Evolutionary conservation across 2,329 filamentous ascomycete species (phyloP).

Genomic region (Xylariaceae sp.): DNA sequence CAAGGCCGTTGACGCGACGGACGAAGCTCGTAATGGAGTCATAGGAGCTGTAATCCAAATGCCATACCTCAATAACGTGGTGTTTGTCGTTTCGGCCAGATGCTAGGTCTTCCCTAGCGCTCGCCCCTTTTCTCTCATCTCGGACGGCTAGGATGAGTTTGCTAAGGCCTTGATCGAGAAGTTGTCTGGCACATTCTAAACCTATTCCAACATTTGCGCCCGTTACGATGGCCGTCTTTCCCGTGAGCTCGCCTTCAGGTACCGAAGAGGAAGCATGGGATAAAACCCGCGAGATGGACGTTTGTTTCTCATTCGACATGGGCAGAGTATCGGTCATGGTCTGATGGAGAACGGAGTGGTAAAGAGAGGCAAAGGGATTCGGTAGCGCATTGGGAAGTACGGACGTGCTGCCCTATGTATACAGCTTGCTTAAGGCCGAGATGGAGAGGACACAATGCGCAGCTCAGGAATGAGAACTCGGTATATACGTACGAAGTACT

Average conservation of each 20-base stretch:
- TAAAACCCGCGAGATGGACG: neutral
- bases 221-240: constrained; percentile 38
- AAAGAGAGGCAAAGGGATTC: neutral
- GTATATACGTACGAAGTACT: neutral
- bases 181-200: constrained; percentile 35
- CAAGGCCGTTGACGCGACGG: constrained; percentile 30
- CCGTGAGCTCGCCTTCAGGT: constrained; percentile 4
- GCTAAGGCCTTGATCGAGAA: constrained; percentile 32
- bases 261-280: neutral
- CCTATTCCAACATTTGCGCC: constrained; percentile 39
- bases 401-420: too few relatives aligned
- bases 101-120: constrained; percentile 19
- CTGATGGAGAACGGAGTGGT: neutral
- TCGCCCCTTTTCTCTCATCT: constrained; percentile 25
- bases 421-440: too few relatives aligned
- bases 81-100: constrained; percentile 21
- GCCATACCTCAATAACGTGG: constrained; percentile 36
- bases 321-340: neutral
- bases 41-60: constrained; percentile 37
- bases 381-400: neutral
- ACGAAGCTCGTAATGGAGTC: constrained; percentile 39
- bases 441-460: too few relatives aligned
- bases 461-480: too few relatives aligned
- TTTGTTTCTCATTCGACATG: neutral
- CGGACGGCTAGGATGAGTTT: constrained; percentile 38